These are phyloP conservation scores for Hypomontagnella submonticulosa DNA, from an alignment of 495 filamentous ascomycete genomes.

Conservation along the genomic window DNA sequence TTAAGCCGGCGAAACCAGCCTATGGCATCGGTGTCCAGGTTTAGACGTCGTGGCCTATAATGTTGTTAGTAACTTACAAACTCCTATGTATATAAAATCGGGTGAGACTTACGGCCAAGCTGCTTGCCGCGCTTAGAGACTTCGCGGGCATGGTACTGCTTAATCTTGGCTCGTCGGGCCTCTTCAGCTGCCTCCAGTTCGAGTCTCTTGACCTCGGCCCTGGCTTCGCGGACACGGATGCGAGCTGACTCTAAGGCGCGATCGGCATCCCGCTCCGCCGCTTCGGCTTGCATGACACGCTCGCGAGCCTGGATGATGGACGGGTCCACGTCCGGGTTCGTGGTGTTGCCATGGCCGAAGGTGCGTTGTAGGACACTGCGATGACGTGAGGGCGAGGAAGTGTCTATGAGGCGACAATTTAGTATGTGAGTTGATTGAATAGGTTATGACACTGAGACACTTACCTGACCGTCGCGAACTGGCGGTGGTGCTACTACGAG, in stretches of 20 bases:
- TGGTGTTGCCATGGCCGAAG: slow-evolving; percentile 56
- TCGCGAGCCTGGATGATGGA: slow-evolving; percentile 67
- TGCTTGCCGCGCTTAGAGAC: slow-evolving; percentile 73
- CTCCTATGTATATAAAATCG: neutral
- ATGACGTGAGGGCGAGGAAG: slow-evolving; percentile 41
- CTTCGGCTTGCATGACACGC: slow-evolving; percentile 67
- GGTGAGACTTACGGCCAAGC: slow-evolving; percentile 66
- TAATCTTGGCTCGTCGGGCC: slow-evolving; percentile 68
- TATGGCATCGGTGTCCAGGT: neutral
- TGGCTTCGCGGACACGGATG: slow-evolving; percentile 67
- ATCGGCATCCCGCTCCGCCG: slow-evolving; percentile 71
- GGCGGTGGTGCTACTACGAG: slow-evolving; percentile 42
- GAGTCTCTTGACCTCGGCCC: slow-evolving; percentile 69
- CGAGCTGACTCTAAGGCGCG: slow-evolving; percentile 66
- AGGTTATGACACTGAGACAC: slow-evolving; percentile 22
- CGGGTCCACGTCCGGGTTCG: slow-evolving; percentile 62
- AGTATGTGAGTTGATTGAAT: slow-evolving; percentile 6
- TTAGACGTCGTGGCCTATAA: slow-evolving; percentile 31
- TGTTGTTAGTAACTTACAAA: slow-evolving; percentile 3
- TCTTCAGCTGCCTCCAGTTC: slow-evolving; percentile 74
- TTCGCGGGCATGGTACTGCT: slow-evolving; percentile 70
- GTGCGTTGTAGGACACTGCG: slow-evolving; percentile 54
- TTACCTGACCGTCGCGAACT: slow-evolving; percentile 46
- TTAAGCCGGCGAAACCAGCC: neutral
- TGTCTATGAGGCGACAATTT: slow-evolving; percentile 20